Evolutionary conservation across 2,329 filamentous ascomycete genomes (phyloP).

Genomic region (Cercospora janseana): DNA sequence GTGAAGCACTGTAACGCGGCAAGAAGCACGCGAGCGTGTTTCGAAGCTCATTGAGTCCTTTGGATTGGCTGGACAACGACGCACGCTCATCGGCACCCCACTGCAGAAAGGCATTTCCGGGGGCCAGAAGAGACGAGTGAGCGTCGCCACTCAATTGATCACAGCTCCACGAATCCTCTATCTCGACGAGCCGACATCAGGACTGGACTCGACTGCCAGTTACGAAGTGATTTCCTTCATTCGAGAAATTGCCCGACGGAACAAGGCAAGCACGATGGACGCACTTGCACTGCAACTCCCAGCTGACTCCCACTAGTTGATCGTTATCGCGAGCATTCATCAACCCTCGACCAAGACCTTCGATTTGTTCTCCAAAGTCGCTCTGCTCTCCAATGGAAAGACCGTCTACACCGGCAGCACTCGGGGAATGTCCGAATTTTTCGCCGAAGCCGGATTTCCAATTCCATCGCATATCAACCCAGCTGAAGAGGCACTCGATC

Average conservation of each 20-base stretch:
- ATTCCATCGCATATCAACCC: conserved; percentile 70
- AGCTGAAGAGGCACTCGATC: conserved; percentile 71
- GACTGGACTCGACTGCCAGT: conserved; percentile 72
- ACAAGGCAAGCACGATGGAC: conserved; percentile 54
- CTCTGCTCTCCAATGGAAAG: conserved; percentile 66
- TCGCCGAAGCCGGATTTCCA: conserved; percentile 55
- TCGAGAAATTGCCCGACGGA: conserved; percentile 58
- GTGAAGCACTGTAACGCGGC: conserved; percentile 55
- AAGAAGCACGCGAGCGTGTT: conserved; percentile 60
- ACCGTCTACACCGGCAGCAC: conserved; percentile 69
- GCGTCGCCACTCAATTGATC: conserved; percentile 75
- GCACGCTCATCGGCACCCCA: conserved; percentile 73
- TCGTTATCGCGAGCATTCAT: conserved; percentile 77
- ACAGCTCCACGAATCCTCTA: conserved; percentile 76
- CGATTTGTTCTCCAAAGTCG: conserved; percentile 71
- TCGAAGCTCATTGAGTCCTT: conserved; percentile 65
- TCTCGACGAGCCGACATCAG: conserved; percentile 77
- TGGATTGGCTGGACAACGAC: conserved; percentile 64
- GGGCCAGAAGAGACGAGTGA: conserved; percentile 75
- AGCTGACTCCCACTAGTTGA: conserved; percentile 53
- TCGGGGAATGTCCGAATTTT: conserved; percentile 55
- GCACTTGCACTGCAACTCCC: background rate
- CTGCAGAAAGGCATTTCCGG: conserved; percentile 77
- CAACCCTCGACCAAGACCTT: conserved; percentile 77
- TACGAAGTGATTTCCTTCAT: conserved; percentile 72